Percentiles rank a stretch among this genome's conserved stretches.
These are phyloP conservation scores for Paraphaeosphaeria sporulosa DNA, from an alignment of 2,329 filamentous ascomycete species.

Conservation along the genomic window DNA sequence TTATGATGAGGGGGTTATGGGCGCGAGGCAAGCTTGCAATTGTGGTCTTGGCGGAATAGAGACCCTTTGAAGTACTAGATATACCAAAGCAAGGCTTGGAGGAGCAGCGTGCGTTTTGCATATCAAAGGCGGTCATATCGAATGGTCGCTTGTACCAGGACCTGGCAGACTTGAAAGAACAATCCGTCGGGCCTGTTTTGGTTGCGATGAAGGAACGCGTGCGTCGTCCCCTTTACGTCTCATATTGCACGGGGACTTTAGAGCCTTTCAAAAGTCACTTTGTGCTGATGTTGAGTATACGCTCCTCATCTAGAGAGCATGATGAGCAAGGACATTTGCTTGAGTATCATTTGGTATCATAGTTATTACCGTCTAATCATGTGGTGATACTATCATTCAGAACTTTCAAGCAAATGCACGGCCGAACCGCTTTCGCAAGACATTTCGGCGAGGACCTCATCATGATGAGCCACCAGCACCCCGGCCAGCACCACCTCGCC, in stretches of 20 bases:
- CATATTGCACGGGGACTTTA: background rate
- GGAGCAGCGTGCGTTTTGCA: background rate
- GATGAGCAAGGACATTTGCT: background rate
- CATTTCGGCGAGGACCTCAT: background rate
- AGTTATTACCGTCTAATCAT: conserved; percentile 14
- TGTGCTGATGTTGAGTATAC: background rate
- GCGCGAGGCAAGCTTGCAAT: background rate
- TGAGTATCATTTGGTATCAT: conserved; percentile 20
- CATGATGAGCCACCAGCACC: conserved; percentile 27
- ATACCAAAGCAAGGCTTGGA: background rate
- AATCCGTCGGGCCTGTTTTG: background rate
- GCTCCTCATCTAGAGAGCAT: background rate
- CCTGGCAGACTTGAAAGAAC: too few species aligned
- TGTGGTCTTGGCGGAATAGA: background rate
- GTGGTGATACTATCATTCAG: background rate
- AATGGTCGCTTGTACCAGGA: too few species aligned
- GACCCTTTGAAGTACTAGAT: background rate
- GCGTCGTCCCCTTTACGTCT: background rate
- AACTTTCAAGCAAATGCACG: background rate
- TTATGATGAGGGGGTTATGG: conserved; percentile 50
- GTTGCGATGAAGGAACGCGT: background rate
- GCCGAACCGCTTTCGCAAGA: background rate
- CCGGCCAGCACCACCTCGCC: conserved; percentile 10
- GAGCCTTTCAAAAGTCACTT: too few species aligned
- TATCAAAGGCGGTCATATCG: background rate